Evolutionary conservation across 768 basidiomycete species (phyloP).

Genomic region (Agaricus sinodeliciosus): DNA sequence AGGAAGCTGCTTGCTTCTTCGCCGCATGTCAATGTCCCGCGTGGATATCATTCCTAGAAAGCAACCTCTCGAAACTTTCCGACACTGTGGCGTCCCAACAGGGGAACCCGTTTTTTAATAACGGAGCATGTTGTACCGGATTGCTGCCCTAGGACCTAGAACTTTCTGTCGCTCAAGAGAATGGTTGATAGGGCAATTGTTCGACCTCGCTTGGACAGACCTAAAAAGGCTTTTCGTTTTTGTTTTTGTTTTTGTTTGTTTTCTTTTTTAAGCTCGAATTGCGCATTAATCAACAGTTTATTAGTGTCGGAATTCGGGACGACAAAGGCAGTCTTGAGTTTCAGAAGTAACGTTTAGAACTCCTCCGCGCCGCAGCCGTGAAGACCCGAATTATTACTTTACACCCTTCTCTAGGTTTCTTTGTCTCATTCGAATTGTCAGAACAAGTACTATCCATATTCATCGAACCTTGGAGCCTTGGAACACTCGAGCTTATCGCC

Average conservation of each 20-base stretch:
- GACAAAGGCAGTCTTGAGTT: neutral
- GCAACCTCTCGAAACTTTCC: neutral
- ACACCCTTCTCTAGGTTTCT: no score
- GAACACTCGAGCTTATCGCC: no score
- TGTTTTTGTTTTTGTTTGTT: neutral
- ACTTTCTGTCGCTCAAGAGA: neutral
- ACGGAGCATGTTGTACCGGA: neutral
- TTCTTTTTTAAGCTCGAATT: no score
- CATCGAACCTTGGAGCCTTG: no score
- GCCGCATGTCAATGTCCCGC: neutral
- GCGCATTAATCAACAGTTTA: neutral
- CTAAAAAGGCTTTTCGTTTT: no score
- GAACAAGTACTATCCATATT: no score
- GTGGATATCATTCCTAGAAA: neutral
- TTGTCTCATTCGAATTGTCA: no score
- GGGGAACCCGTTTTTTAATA: neutral
- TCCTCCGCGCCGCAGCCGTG: neutral
- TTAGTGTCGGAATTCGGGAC: neutral
- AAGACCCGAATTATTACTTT: neutral
- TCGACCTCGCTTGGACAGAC: neutral
- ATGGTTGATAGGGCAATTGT: neutral
- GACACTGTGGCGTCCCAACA: neutral
- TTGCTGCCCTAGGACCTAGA: neutral
- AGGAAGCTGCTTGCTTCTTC: no score
- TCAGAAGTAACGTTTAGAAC: neutral